phyloP scores from a whole-genome alignment of 73 alveolate species.

The Tetrahymena borealis region DNA sequence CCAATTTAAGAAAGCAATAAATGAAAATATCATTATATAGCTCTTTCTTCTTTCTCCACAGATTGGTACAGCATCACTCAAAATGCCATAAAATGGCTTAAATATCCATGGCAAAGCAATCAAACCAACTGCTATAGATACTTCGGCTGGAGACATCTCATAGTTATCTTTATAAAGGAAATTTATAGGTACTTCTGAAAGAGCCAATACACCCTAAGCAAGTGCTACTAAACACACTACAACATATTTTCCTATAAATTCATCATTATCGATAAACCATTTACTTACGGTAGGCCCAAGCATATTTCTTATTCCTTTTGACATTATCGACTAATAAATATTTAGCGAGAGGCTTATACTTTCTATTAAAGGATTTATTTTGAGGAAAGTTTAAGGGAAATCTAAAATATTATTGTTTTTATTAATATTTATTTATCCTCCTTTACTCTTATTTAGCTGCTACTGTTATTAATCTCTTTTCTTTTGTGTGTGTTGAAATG shows the following conservation, averaged over 20 bases:
- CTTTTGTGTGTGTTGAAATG: neutral
- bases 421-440: too few species aligned
- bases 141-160: conserved; percentile 38
- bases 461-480: neutral
- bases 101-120: conserved; percentile 68
- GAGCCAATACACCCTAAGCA: conserved; percentile 35
- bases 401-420: too few species aligned
- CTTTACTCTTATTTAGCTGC: neutral
- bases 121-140: conserved; percentile 32
- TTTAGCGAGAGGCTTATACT: neutral
- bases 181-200: conserved; percentile 43
- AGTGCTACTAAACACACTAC: conserved; percentile 21
- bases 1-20: conserved; percentile 66
- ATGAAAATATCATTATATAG: conserved; percentile 72
- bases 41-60: conserved; percentile 75
- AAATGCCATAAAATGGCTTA: conserved; percentile 91
- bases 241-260: neutral
- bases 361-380: neutral
- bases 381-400: too few species aligned
- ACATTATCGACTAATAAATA: neutral
- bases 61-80: conserved; percentile 82
- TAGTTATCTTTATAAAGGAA: conserved; percentile 51
- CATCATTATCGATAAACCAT: neutral
- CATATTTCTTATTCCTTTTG: neutral
- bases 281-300: neutral